Conservation (phyloP, 805 yeast species). For the Metschnikowia cerradonensis region DNA sequence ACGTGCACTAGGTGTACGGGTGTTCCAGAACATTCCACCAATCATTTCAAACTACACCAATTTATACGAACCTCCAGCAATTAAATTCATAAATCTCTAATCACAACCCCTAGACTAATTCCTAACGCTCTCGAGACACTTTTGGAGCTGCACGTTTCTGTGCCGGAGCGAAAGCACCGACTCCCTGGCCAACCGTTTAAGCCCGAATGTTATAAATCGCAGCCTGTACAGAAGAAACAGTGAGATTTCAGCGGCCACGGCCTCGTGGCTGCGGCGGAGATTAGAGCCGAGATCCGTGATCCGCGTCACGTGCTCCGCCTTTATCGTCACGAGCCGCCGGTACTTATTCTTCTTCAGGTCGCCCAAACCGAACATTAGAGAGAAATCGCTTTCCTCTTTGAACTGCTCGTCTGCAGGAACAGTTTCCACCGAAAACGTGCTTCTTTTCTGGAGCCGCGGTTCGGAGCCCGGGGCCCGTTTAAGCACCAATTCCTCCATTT, state of each 20-base stretch:
- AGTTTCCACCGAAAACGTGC: slow-evolving; percentile 7
- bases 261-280: slow-evolving; percentile 55
- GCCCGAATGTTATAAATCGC: slow-evolving; percentile 33
- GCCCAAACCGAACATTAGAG: slow-evolving; percentile 37
- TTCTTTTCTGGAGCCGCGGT: background rate
- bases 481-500: background rate
- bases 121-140: background rate
- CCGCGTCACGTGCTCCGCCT: slow-evolving; percentile 38
- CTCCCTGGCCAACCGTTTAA: slow-evolving; percentile 27
- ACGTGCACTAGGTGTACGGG: slow-evolving; percentile 10
- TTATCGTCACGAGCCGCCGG: slow-evolving; percentile 38
- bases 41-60: too few species aligned
- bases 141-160: slow-evolving; percentile 1
- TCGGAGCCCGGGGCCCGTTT: background rate
- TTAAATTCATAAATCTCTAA: too few species aligned
- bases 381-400: slow-evolving; percentile 19
- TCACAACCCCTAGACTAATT: too few species aligned
- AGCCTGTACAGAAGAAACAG: slow-evolving; percentile 52
- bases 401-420: slow-evolving; percentile 8
- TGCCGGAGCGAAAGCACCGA: slow-evolving; percentile 7
- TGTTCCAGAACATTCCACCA: slow-evolving; percentile 17
- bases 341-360: slow-evolving; percentile 52
- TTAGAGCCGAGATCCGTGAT: slow-evolving; percentile 43
- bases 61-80: too few species aligned
- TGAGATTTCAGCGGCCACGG: slow-evolving; percentile 58